Conservation (phyloP, 768 basidiomycete genomes). For the Naematelia encephala region DNA sequence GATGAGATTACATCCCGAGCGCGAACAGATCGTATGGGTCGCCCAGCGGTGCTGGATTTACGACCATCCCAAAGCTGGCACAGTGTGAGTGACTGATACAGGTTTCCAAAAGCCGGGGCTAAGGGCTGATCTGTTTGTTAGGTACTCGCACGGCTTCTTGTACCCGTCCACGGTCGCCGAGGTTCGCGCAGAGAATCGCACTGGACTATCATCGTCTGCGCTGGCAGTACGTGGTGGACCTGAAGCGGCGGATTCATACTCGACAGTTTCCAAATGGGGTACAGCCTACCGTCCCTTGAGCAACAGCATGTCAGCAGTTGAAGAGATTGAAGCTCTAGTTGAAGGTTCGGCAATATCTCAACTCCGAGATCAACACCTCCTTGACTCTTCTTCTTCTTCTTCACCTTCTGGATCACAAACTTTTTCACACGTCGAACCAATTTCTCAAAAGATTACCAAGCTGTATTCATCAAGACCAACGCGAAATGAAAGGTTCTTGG, state of each 20-base stretch:
- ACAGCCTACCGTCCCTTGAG: constrained; percentile 68
- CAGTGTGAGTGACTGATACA: constrained; percentile 79
- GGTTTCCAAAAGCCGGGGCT: too few species aligned
- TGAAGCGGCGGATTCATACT: constrained; percentile 58
- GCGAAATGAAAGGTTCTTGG: constrained; percentile 33
- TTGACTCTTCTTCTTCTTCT: neutral
- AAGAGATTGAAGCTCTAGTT: constrained; percentile 85
- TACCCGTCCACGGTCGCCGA: constrained; percentile 83
- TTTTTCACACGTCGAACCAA: constrained; percentile 18
- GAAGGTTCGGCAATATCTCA: constrained; percentile 84
- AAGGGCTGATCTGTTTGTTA: too few species aligned
- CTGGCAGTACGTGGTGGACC: constrained; percentile 44
- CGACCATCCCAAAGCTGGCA: constrained; percentile 90
- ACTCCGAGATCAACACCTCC: constrained; percentile 50
- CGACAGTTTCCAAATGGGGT: constrained; percentile 82
- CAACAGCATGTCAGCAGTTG: constrained; percentile 61
- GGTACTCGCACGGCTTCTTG: constrained; percentile 90
- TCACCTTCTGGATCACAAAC: constrained; percentile 3
- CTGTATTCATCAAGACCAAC: constrained; percentile 37
- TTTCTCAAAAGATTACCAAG: constrained; percentile 17
- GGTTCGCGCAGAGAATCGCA: constrained; percentile 56
- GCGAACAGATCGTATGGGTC: constrained; percentile 74
- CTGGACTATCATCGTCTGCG: constrained; percentile 48
- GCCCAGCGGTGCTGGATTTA: constrained; percentile 97
- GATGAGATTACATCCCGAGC: constrained; percentile 77